phyloP scores from a whole-genome alignment of 768 basidiomycete species.

The Phlegmacium glaucopus region DNA sequence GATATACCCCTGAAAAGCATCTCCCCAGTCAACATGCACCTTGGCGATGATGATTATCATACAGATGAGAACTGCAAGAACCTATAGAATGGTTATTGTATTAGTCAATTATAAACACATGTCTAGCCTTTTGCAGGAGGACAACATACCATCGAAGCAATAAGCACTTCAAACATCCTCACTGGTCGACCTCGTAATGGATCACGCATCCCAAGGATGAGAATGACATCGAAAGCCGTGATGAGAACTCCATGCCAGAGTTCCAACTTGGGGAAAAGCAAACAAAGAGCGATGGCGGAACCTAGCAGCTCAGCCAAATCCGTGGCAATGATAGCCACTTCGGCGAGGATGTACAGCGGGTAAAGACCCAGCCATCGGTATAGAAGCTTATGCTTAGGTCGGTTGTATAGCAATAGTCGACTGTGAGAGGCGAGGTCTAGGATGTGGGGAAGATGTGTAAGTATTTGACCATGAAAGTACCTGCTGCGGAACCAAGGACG shows the following conservation, averaged over 20 bases:
- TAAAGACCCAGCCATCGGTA: constrained; percentile 61
- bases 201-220: constrained; percentile 70
- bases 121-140: background rate
- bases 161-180: constrained; percentile 63
- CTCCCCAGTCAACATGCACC: constrained; percentile 66
- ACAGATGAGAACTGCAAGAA: constrained; percentile 70
- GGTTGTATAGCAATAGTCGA: constrained; percentile 61
- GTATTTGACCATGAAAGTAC: background rate
- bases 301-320: constrained; percentile 82
- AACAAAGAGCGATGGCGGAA: constrained; percentile 74
- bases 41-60: constrained; percentile 75
- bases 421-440: constrained; percentile 54
- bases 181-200: constrained; percentile 66
- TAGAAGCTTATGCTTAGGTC: constrained; percentile 53
- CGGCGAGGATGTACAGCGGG: constrained; percentile 61
- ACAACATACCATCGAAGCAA: constrained; percentile 53
- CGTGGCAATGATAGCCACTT: constrained; percentile 73
- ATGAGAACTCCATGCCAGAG: constrained; percentile 71
- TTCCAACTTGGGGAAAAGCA: constrained; percentile 67
- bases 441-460: background rate
- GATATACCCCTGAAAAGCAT: constrained; percentile 72
- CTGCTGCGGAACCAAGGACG: background rate
- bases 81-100: constrained; percentile 29
- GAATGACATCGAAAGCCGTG: constrained; percentile 64
- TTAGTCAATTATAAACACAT: too few relatives aligned